Evolutionary conservation across 2,329 filamentous ascomycete species (phyloP).

Genomic region (Calonectria hawksworthii): DNA sequence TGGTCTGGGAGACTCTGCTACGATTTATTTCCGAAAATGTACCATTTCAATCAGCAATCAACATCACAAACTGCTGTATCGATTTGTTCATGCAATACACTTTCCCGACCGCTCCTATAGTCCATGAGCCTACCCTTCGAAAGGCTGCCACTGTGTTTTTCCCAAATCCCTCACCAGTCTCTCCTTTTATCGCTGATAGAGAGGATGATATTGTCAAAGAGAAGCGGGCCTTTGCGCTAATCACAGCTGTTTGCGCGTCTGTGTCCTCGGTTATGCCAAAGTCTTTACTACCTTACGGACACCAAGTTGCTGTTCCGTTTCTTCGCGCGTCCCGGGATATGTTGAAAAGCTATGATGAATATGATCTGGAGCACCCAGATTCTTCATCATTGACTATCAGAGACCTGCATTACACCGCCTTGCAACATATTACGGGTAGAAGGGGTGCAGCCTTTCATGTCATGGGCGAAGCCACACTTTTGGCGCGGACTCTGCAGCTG

Average conservation of each 20-base stretch:
- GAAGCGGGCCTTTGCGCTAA: background rate
- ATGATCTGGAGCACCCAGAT: constrained; percentile 24
- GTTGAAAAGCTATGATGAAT: constrained; percentile 17
- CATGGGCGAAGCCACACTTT: constrained; percentile 13
- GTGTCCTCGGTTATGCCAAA: background rate
- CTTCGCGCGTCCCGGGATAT: constrained; percentile 11
- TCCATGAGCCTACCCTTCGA: background rate
- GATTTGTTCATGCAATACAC: background rate
- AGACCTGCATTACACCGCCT: constrained; percentile 15
- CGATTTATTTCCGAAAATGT: background rate
- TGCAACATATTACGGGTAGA: constrained; percentile 9
- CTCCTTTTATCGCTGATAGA: background rate
- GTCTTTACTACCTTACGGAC: background rate
- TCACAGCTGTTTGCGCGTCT: background rate
- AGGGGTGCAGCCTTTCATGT: constrained; percentile 21
- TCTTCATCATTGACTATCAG: constrained; percentile 19
- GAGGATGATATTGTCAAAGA: background rate
- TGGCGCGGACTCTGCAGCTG: background rate
- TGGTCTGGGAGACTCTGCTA: background rate
- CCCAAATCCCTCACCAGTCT: background rate
- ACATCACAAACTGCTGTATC: background rate
- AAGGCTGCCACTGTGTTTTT: background rate
- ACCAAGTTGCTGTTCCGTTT: background rate
- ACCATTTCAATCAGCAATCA: background rate
- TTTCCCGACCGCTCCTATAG: background rate